Conservation (phyloP, 805 yeast genomes). For the Zygosaccharomyces bisporus region DNA sequence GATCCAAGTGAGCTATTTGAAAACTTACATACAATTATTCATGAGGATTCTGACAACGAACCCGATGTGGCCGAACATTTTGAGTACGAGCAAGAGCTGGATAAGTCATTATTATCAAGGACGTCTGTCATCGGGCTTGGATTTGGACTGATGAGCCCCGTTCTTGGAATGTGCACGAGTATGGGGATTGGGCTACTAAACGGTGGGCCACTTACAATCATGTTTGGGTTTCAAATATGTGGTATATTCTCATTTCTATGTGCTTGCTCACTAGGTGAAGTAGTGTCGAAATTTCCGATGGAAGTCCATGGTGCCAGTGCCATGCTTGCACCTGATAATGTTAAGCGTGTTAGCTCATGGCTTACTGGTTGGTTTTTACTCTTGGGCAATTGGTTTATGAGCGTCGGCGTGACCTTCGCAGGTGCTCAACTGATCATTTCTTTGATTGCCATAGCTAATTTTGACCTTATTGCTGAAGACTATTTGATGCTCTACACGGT, state of each 20-base stretch:
- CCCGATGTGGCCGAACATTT: conserved; percentile 63
- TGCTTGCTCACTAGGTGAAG: conserved; percentile 71
- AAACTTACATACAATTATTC: conserved; percentile 30
- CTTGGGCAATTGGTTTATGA: conserved; percentile 75
- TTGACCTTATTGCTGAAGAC: conserved; percentile 48
- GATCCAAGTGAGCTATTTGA: conserved; percentile 28
- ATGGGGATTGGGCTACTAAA: conserved; percentile 66
- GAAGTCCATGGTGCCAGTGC: conserved; percentile 78
- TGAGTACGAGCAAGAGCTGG: conserved; percentile 67
- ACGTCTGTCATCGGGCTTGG: conserved; percentile 74
- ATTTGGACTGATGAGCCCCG: conserved; percentile 78
- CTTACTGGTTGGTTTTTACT: conserved; percentile 72
- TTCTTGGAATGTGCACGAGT: conserved; percentile 71
- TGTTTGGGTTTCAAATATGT: conserved; percentile 70
- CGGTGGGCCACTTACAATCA: conserved; percentile 73
- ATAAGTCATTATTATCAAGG: conserved; percentile 58
- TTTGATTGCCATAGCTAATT: conserved; percentile 58
- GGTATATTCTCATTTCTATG: conserved; percentile 61
- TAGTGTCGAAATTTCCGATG: conserved; percentile 71
- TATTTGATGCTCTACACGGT: conserved; percentile 52
- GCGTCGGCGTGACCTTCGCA: conserved; percentile 67
- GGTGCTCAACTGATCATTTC: conserved; percentile 73
- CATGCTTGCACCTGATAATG: conserved; percentile 55
- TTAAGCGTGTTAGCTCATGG: conserved; percentile 64
- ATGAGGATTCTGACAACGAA: conserved; percentile 44